A percentile compares a stretch with the other conserved stretches of the same genome.
Conservation (phyloP, 306 rosid species). For the Crataegus laevigata region DNA sequence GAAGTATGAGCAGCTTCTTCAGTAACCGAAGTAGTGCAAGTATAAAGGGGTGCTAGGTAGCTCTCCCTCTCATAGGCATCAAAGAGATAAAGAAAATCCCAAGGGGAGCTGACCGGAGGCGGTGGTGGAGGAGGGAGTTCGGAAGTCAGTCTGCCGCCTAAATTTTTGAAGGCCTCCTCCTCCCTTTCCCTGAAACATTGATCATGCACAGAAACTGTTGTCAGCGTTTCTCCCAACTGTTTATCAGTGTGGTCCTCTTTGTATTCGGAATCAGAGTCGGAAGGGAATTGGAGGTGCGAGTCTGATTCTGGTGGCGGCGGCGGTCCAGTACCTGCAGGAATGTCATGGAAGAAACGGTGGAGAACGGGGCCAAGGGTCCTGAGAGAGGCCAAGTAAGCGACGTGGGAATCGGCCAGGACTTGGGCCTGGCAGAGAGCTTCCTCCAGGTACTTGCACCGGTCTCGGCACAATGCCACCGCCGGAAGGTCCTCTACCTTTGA, state of each 20-base stretch:
- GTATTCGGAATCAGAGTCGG: constrained; percentile 20
- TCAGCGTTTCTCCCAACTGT: constrained; percentile 15
- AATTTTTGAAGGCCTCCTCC: background rate
- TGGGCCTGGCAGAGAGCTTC: constrained; percentile 56
- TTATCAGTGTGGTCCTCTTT: constrained; percentile 9
- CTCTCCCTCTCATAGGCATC: constrained; percentile 39
- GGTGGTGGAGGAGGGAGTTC: constrained; percentile 47
- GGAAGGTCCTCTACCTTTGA: constrained; percentile 64
- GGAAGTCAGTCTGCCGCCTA: background rate
- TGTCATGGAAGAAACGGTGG: constrained; percentile 36
- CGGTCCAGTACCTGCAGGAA: background rate
- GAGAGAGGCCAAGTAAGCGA: constrained; percentile 60
- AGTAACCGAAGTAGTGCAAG: constrained; percentile 1
- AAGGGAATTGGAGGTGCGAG: constrained; percentile 31
- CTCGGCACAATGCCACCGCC: constrained; percentile 75
- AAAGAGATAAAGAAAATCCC: constrained; percentile 84
- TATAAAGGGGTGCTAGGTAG: constrained; percentile 13
- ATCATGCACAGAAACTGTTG: background rate
- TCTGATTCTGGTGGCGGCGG: constrained; percentile 20
- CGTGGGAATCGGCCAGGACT: constrained; percentile 67
- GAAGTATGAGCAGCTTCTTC: background rate
- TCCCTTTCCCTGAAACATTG: background rate
- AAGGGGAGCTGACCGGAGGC: constrained; percentile 47
- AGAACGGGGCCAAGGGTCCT: constrained; percentile 49
- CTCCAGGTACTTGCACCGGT: constrained; percentile 66